Evolutionary conservation across 2,329 filamentous ascomycete genomes (phyloP).

Genomic region (Orbilia oligospora): DNA sequence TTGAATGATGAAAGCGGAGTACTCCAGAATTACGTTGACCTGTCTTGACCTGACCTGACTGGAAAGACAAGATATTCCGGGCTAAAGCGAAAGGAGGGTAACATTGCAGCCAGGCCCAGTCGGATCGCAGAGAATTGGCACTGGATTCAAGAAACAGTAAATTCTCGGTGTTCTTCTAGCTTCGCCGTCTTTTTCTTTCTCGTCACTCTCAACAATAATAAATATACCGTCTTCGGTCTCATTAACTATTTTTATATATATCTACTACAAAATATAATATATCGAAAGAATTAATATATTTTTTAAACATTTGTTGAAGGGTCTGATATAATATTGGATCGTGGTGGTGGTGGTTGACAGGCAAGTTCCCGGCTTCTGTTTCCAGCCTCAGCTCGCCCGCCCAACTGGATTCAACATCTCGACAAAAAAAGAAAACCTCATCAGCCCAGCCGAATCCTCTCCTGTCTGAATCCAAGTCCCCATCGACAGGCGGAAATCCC

Average conservation of each 20-base stretch:
- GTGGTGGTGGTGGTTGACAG: no score
- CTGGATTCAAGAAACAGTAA: neutral
- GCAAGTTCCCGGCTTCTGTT: neutral
- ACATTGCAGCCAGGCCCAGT: slow-evolving; percentile 22
- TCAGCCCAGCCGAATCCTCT: no score
- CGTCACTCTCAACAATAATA: neutral
- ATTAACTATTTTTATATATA: no score
- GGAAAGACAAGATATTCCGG: neutral
- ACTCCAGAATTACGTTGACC: slow-evolving; percentile 2
- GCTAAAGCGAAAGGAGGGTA: slow-evolving; percentile 22
- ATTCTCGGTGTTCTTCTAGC: no score
- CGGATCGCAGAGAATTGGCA: slow-evolving; percentile 27
- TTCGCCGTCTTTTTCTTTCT: no score
- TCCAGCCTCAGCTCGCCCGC: slow-evolving; percentile 13
- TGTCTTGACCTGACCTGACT: neutral
- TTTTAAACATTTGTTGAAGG: no score
- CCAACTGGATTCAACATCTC: neutral
- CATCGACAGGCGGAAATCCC: slow-evolving; percentile 57
- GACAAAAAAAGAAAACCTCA: neutral
- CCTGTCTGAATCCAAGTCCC: slow-evolving; percentile 31
- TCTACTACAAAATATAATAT: no score
- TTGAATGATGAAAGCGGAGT: slow-evolving; percentile 1
- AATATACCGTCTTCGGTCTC: no score
- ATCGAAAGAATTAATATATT: no score
- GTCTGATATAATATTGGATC: no score